These are phyloP conservation scores for Lentinula detonsa DNA, from an alignment of 768 basidiomycete genomes.

Conservation along the genomic window DNA sequence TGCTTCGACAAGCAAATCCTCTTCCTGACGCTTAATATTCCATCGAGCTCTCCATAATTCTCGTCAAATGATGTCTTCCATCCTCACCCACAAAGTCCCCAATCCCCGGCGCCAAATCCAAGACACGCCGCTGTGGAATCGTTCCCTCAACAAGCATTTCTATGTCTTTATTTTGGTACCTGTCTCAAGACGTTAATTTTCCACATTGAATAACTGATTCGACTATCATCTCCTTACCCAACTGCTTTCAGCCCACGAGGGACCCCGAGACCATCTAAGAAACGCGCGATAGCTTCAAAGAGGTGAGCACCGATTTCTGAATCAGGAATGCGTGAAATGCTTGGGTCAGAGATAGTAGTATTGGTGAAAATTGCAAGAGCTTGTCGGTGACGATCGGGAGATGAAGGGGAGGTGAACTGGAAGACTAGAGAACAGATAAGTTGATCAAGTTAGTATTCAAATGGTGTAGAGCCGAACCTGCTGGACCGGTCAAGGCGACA, in stretches of 20 bases:
- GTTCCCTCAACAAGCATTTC: conserved; percentile 83
- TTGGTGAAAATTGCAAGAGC: conserved; percentile 78
- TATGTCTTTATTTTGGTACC: conserved; percentile 64
- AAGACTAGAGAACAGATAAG: conserved; percentile 51
- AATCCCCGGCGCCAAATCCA: conserved; percentile 90
- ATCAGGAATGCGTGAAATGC: conserved; percentile 69
- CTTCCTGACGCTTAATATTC: conserved; percentile 49
- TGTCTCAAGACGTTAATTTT: conserved; percentile 10
- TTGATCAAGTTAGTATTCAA: not conserved
- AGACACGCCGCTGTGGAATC: conserved; percentile 84
- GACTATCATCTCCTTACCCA: conserved; percentile 33
- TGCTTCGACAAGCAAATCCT: not conserved
- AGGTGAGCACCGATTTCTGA: conserved; percentile 72
- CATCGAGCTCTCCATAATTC: conserved; percentile 74
- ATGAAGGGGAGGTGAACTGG: conserved; percentile 92
- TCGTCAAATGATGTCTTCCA: conserved; percentile 74
- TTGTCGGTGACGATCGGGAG: conserved; percentile 86
- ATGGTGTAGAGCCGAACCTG: conserved; percentile 37
- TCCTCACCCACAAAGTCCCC: conserved; percentile 79
- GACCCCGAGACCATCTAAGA: conserved; percentile 79
- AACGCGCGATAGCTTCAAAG: conserved; percentile 82
- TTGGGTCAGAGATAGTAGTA: conserved; percentile 60
- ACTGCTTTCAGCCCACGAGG: conserved; percentile 83
- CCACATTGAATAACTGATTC: not conserved
- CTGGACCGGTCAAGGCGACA: conserved; percentile 86